These are phyloP conservation scores for Aspergillus costaricaensis DNA, from an alignment of 2,329 filamentous ascomycete species.

Conservation along the genomic window DNA sequence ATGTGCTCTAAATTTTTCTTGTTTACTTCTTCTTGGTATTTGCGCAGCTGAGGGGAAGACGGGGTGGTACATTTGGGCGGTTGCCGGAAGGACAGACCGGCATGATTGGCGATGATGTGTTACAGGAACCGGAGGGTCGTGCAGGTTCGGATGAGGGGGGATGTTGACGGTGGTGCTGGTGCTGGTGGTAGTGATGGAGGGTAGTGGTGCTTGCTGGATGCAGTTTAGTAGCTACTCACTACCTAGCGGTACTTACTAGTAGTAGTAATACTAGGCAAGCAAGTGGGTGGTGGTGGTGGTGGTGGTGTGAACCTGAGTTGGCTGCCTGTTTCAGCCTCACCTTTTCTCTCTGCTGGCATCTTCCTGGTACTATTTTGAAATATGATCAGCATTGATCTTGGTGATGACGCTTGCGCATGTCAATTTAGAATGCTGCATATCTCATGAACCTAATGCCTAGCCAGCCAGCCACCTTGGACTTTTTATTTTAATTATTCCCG, in stretches of 20 bases:
- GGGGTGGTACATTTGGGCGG: conserved; percentile 7
- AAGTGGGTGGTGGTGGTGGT: too few species aligned
- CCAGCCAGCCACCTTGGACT: conserved; percentile 7
- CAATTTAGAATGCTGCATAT: conserved; percentile 15
- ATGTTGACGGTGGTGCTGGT: neutral
- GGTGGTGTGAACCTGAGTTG: conserved; percentile 10
- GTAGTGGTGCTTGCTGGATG: neutral
- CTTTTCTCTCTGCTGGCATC: neutral
- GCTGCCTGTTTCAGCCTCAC: conserved; percentile 14
- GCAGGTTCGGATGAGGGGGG: conserved; percentile 8
- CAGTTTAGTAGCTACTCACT: neutral
- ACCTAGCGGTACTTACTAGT: too few species aligned
- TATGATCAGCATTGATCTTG: conserved; percentile 19
- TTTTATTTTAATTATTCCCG: neutral
- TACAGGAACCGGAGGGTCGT: conserved; percentile 18
- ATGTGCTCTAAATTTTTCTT: neutral
- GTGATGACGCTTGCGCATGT: conserved; percentile 14
- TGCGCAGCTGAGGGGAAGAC: neutral
- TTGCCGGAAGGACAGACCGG: conserved; percentile 11
- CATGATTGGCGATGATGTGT: conserved; percentile 16
- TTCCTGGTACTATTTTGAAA: conserved; percentile 13
- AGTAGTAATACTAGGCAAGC: too few species aligned
- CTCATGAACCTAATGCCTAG: conserved; percentile 17
- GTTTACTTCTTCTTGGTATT: neutral
- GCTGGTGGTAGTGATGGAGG: neutral